Evolutionary conservation across 2,329 filamentous ascomycete genomes (phyloP).

Genomic region (Helminthosporium solani): DNA sequence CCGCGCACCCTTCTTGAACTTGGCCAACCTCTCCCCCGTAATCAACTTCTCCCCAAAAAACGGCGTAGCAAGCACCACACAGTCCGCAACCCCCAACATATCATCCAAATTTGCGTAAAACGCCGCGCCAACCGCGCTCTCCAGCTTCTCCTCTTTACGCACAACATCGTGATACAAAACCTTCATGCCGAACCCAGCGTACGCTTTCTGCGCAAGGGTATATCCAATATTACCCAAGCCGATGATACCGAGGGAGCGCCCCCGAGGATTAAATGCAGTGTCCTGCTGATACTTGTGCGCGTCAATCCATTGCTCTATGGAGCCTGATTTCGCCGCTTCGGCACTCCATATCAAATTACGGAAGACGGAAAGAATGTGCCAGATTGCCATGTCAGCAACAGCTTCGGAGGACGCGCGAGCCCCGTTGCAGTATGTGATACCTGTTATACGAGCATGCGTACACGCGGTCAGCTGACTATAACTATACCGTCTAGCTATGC

Average conservation of each 20-base stretch:
- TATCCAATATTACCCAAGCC: slow-evolving; percentile 41
- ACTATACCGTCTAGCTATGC: no score
- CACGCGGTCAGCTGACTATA: no score
- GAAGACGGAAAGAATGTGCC: slow-evolving; percentile 64
- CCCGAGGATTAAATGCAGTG: slow-evolving; percentile 21
- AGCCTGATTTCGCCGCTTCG: slow-evolving; percentile 14
- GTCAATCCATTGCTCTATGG: slow-evolving; percentile 10
- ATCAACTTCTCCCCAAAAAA: slow-evolving; percentile 23
- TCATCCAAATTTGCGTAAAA: slow-evolving; percentile 31
- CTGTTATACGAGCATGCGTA: slow-evolving; percentile 38
- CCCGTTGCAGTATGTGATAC: slow-evolving; percentile 40
- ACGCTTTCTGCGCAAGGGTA: slow-evolving; percentile 29
- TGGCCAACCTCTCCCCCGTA: slow-evolving; percentile 12
- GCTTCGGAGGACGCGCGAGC: slow-evolving; percentile 62
- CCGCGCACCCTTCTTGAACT: slow-evolving; percentile 25
- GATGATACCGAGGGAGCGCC: slow-evolving; percentile 34
- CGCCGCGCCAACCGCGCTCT: slow-evolving; percentile 18
- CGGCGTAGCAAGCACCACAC: slow-evolving; percentile 39
- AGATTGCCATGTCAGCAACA: slow-evolving; percentile 65
- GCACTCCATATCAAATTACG: slow-evolving; percentile 17
- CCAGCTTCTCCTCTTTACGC: slow-evolving; percentile 11
- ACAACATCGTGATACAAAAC: slow-evolving; percentile 34
- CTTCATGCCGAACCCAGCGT: slow-evolving; percentile 35
- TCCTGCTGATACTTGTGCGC: slow-evolving; percentile 15
- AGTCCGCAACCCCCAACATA: slow-evolving; percentile 28